Evolutionary conservation across 306 rosid species (phyloP), one percentile per base, ranked within the genome.

Genomic region (Dalbergia cultrata): DNA sequence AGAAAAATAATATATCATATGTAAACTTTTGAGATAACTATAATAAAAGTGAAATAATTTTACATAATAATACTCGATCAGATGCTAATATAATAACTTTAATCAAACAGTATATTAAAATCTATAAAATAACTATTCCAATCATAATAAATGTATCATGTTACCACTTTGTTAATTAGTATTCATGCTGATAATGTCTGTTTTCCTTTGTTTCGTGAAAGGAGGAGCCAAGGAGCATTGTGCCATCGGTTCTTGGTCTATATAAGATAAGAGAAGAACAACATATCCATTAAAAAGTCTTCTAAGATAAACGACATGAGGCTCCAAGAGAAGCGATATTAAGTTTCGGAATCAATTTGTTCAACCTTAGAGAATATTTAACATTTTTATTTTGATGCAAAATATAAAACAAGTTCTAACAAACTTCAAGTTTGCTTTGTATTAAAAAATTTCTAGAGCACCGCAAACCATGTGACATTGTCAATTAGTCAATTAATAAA

Each of bases 381-480:
- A 9, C 22, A 7, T 43, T 18, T 54, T 43, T 21, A 5, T 43
- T 9, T 34, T 50, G 57, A 57, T 6, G 45, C 3, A 9, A 22
- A 67, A 76, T 53, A 9, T 19, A 67, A 67, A 10, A 49, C 53
- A 47, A 10, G 14, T 47, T 47, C 53, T 12, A 74, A 21, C 8
- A 67, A 44, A 22, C 45, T 5, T n/a, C 9, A 54, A 78, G 19
- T 39, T 21, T 22, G 52, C 31, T 45, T 79, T 53, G 52, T 31
- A 49, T 44, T 70, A 37, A 63, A 53, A 71, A 72, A 35, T 17
- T 21, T 43, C 47, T 80, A 34, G 73, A 72, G 73, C 84, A 39
- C 37, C 64, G 26, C 67, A 72, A 80, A 50, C 37, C 78, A 62
- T 50, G 78, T 72, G 83, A 50, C 17, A 47, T 13, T 50, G 67